Conservation (phyloP, 2,329 filamentous ascomycete genomes). For the Arachnomyces sp. region DNA sequence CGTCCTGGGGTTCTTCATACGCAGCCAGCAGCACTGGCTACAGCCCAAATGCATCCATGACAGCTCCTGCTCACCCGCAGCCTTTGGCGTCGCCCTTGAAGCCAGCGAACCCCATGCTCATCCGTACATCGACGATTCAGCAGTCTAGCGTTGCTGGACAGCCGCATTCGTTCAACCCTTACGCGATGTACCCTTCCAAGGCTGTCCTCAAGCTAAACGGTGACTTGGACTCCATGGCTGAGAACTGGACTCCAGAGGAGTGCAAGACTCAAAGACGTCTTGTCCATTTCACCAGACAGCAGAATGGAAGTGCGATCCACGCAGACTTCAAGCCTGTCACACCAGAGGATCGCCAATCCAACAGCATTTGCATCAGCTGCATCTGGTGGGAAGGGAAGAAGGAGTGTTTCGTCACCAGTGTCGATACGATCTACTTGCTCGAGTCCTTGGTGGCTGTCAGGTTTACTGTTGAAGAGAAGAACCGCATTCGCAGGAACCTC, state of each 20-base stretch:
- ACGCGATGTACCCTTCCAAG: slow-evolving; percentile 74
- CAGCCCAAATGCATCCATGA: slow-evolving; percentile 35
- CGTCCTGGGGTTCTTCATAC: slow-evolving; percentile 42
- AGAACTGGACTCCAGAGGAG: slow-evolving; percentile 76
- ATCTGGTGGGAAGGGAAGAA: slow-evolving; percentile 92
- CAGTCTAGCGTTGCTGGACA: slow-evolving; percentile 41
- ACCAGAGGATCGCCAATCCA: slow-evolving; percentile 66
- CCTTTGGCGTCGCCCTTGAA: slow-evolving; percentile 39
- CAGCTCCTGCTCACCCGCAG: slow-evolving; percentile 27
- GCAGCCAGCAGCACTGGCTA: slow-evolving; percentile 37
- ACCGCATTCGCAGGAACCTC: slow-evolving; percentile 88
- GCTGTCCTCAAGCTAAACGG: slow-evolving; percentile 77
- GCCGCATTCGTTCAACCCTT: slow-evolving; percentile 60
- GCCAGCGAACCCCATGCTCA: slow-evolving; percentile 49
- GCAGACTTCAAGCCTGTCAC: slow-evolving; percentile 72
- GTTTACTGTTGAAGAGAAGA: slow-evolving; percentile 97
- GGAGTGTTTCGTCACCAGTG: slow-evolving; percentile 89
- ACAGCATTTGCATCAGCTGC: slow-evolving; percentile 92
- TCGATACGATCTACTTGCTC: slow-evolving; percentile 91
- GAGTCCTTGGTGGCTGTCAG: slow-evolving; percentile 79
- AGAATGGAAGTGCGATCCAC: slow-evolving; percentile 72
- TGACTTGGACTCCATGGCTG: slow-evolving; percentile 74
- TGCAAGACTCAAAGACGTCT: slow-evolving; percentile 69
- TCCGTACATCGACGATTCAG: slow-evolving; percentile 59
- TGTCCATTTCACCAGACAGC: slow-evolving; percentile 77